phyloP scores from a whole-genome alignment of 768 basidiomycete species.

The Heimioporus sp. region DNA sequence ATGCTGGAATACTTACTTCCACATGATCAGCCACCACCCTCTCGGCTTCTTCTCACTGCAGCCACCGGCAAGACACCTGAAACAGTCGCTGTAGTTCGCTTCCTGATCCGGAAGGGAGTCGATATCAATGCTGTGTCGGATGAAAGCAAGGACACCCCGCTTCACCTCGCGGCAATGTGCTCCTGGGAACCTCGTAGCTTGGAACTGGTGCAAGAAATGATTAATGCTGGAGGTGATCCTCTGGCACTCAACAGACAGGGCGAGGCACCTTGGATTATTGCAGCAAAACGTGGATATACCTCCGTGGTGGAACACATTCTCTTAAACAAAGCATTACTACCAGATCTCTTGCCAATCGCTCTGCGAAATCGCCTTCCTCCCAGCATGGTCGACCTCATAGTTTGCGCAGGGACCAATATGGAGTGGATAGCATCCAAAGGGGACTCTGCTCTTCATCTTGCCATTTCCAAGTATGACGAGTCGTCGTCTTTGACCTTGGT shows the following conservation, averaged over 20 bases:
- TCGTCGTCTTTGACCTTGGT: no score
- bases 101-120: constrained; percentile 4
- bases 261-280: background rate
- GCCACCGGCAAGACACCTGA: background rate
- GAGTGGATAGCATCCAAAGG: no score
- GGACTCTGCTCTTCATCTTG: no score
- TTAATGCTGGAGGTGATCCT: constrained; percentile 2
- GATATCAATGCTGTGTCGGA: background rate
- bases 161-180: background rate
- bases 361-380: no score
- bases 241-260: background rate
- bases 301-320: background rate
- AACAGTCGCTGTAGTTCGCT: background rate
- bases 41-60: background rate
- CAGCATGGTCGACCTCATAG: no score
- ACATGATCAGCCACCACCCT: background rate
- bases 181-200: constrained; percentile 1
- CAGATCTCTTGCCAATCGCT: no score
- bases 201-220: background rate
- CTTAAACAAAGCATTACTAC: background rate
- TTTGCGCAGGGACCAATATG: no score
- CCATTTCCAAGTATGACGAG: no score
- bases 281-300: background rate
- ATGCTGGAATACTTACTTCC: background rate
- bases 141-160: background rate